These are phyloP conservation scores for Gracilaria vermiculophylla DNA, from an alignment of 23 red algal genomes.

Conservation along the genomic window DNA sequence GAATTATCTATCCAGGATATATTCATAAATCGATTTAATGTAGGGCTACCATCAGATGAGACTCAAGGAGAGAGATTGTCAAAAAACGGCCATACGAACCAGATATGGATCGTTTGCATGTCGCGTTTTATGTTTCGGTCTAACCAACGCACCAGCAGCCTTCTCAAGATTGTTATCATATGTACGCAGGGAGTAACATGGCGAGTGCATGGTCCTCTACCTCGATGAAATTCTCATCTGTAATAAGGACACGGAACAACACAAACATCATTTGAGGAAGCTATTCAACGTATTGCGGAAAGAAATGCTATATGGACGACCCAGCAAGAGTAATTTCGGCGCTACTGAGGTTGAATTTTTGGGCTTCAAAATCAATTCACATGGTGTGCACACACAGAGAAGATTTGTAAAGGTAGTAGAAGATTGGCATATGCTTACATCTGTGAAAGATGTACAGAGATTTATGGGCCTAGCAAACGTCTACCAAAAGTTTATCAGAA, in stretches of 20 bases:
- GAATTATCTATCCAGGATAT: neutral
- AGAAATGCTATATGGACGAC: neutral
- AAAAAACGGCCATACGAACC: slow-evolving; percentile 15
- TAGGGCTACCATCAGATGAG: slow-evolving; percentile 39
- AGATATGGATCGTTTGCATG: slow-evolving; percentile 48
- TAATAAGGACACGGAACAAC: slow-evolving; percentile 25
- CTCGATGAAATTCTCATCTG: slow-evolving; percentile 41
- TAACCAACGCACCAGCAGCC: slow-evolving; percentile 19
- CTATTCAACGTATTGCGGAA: slow-evolving; percentile 25
- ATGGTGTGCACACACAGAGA: slow-evolving; percentile 4
- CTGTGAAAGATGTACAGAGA: slow-evolving; percentile 26
- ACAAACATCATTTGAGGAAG: slow-evolving; percentile 11
- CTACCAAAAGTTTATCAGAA: too few species aligned
- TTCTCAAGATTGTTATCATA: slow-evolving; percentile 10
- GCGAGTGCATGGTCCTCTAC: slow-evolving; percentile 19
- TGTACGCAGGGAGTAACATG: neutral
- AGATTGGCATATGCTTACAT: slow-evolving; percentile 6
- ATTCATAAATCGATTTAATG: slow-evolving; percentile 37
- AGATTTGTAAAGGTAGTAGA: slow-evolving; percentile 6
- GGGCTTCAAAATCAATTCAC: neutral
- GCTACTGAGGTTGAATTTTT: slow-evolving; percentile 37
- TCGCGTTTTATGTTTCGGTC: slow-evolving; percentile 17
- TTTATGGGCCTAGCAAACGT: slow-evolving; percentile 38
- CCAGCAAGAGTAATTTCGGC: slow-evolving; percentile 26
- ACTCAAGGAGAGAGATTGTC: slow-evolving; percentile 2